These are phyloP conservation scores for Eruca vesicaria DNA, from an alignment of 441 rosid species.

Conservation along the genomic window DNA sequence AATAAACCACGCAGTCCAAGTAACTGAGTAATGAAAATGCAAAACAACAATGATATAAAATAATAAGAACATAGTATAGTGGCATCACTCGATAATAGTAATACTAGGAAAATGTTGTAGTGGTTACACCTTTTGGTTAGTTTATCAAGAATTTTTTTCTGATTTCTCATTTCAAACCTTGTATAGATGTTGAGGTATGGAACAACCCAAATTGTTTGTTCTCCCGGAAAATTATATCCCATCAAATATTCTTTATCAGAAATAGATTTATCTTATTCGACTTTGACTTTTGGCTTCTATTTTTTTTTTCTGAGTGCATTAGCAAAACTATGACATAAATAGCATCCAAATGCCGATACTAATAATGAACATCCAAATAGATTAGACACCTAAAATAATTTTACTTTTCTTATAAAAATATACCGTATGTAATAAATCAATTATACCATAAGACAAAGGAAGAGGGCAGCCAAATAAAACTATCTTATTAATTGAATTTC, in stretches of 20 bases:
- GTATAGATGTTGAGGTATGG: not conserved
- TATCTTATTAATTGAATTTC: slow-evolving; percentile 12
- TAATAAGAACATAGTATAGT: not conserved
- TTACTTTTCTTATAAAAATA: not conserved
- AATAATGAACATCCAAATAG: not conserved
- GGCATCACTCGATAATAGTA: not conserved
- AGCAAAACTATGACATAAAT: not conserved
- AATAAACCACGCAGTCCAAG: not conserved
- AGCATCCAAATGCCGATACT: not conserved
- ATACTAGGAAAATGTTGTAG: not conserved
- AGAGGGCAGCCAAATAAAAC: not conserved
- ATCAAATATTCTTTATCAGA: not conserved
- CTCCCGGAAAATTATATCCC: not conserved
- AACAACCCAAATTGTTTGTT: not conserved
- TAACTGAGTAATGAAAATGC: not conserved
- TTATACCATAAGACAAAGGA: not conserved
- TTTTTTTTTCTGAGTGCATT: not conserved
- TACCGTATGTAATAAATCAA: not conserved
- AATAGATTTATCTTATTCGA: not conserved
- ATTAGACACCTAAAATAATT: not conserved
- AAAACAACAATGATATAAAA: not conserved
- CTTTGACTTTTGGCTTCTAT: not conserved
- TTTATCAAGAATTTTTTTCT: no score
- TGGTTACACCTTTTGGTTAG: not conserved
- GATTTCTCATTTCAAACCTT: no score